A percentile compares a stretch with the other conserved stretches of the same genome.
phyloP scores from a whole-genome alignment of 2,329 filamentous ascomycete genomes.

The Dothideomycetes sp. region DNA sequence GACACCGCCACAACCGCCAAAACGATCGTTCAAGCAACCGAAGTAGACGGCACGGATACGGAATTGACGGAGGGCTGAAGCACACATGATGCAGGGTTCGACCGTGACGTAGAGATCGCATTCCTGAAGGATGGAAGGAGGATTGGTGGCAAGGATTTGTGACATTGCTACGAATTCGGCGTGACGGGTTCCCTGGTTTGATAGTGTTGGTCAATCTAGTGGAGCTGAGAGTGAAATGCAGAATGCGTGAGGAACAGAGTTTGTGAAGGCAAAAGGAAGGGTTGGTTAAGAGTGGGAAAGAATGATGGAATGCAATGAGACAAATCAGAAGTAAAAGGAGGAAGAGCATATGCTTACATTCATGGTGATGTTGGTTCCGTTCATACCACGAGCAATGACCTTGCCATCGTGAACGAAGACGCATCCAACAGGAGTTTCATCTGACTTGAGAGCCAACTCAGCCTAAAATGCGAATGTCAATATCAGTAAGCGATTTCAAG shows the following conservation, averaged over 20 bases:
- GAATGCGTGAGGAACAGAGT: not conserved
- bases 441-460: conserved; percentile 69
- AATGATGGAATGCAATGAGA: not conserved
- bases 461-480: conserved; percentile 46
- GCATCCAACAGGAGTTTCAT: conserved; percentile 94
- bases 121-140: conserved; percentile 59
- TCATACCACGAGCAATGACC: conserved; percentile 86
- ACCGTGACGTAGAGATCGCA: conserved; percentile 91
- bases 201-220: not conserved
- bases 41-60: conserved; percentile 86
- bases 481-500: not conserved
- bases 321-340: not conserved
- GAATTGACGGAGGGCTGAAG: conserved; percentile 80
- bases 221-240: not conserved
- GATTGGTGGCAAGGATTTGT: conserved; percentile 54
- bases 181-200: conserved; percentile 69
- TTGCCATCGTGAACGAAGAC: conserved; percentile 74
- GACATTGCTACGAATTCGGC: conserved; percentile 87
- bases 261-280: not conserved
- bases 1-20: conserved; percentile 91
- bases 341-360: conserved; percentile 37
- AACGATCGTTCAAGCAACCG: conserved; percentile 91
- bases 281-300: not conserved
- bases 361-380: conserved; percentile 86
- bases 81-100: conserved; percentile 98